Percentiles rank a stretch among this genome's conserved stretches.
phyloP scores from a whole-genome alignment of 2,329 filamentous ascomycete genomes.

The Aspergillus melleus region DNA sequence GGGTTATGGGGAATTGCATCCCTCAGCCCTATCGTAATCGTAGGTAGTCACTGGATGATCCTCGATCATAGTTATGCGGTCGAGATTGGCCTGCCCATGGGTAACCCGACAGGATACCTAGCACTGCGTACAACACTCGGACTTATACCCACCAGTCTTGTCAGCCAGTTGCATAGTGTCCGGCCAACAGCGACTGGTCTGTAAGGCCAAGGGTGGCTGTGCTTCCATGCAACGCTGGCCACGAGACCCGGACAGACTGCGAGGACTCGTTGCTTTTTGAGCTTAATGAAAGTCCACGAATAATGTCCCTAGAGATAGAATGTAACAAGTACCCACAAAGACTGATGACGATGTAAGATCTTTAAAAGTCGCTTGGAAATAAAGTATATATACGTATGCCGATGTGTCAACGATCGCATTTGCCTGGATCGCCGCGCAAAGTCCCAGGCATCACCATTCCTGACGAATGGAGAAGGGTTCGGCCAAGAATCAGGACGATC shows the following conservation, averaged over 20 bases:
- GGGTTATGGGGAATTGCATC: background rate
- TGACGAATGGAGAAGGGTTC: background rate
- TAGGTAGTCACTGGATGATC: background rate
- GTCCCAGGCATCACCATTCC: slow-evolving; percentile 16
- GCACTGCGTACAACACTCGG: background rate
- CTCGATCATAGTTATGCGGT: too few species aligned
- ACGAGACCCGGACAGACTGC: background rate
- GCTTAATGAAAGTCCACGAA: background rate
- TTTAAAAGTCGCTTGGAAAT: background rate
- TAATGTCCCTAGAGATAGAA: background rate
- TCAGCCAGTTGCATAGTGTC: background rate
- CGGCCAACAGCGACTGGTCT: background rate
- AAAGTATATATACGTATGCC: background rate
- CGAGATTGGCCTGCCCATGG: too few species aligned
- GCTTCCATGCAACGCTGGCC: background rate
- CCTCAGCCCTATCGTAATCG: background rate
- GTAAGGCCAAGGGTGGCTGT: slow-evolving; percentile 1
- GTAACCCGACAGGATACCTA: background rate
- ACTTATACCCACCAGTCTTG: background rate
- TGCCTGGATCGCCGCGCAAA: slow-evolving; percentile 3
- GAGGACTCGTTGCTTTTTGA: background rate
- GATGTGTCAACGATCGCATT: background rate
- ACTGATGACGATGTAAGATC: background rate
- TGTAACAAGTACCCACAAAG: background rate
- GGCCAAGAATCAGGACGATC: background rate